These are phyloP conservation scores for Rubia peregrina DNA, from an alignment of 305 asterid species.

Conservation along the genomic window DNA sequence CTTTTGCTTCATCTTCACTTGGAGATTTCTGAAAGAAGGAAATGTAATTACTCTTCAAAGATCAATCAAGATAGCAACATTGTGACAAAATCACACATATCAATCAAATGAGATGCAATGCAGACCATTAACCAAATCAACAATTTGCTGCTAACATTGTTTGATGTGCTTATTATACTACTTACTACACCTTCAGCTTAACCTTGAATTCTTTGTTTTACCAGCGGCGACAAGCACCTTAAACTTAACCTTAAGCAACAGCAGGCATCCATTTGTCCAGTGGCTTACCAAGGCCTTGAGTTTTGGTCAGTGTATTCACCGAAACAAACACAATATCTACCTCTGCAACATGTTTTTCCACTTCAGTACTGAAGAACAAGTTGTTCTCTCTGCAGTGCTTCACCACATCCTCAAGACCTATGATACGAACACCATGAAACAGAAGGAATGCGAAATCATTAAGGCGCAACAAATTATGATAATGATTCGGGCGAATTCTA, in stretches of 20 bases:
- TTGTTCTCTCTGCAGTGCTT: constrained; percentile 85
- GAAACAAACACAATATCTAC: constrained; percentile 46
- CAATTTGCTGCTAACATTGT: not conserved
- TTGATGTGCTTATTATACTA: not conserved
- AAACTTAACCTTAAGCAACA: constrained; percentile 16
- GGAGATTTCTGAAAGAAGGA: too few relatives aligned
- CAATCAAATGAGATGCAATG: too few relatives aligned
- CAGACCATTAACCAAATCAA: too few relatives aligned
- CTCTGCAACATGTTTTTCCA: constrained; percentile 43
- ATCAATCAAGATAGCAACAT: too few relatives aligned
- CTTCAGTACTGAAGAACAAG: constrained; percentile 44
- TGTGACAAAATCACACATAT: too few relatives aligned
- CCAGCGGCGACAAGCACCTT: not conserved
- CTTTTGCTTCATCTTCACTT: constrained; percentile 52
- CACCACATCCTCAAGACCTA: constrained; percentile 81
- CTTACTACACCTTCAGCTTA: not conserved
- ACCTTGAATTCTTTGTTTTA: not conserved
- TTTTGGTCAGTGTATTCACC: constrained; percentile 41
- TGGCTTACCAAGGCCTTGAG: constrained; percentile 48
- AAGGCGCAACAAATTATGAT: not conserved
- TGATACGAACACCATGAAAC: not conserved
- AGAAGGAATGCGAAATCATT: not conserved
- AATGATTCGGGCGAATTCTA: not conserved
- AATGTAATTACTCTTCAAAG: too few relatives aligned
- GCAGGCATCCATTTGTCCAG: constrained; percentile 47